Evolutionary conservation across 805 yeast species (phyloP).

Genomic region (Wickerhamomyces tratensis): DNA sequence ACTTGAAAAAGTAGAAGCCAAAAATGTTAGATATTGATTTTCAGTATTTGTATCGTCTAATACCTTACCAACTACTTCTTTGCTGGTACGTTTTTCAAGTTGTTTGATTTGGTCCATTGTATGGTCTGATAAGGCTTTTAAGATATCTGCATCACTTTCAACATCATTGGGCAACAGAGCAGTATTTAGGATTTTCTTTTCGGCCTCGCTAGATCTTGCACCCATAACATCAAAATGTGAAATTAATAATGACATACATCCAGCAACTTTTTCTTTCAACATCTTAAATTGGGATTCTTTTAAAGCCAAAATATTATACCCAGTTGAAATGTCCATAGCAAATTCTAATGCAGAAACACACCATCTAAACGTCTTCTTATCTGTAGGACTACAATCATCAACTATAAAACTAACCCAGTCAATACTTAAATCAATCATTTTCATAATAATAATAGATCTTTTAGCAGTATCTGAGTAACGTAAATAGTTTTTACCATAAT

Average conservation of each 20-base stretch:
- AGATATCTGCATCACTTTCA: slow-evolving; percentile 42
- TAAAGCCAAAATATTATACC: slow-evolving; percentile 77
- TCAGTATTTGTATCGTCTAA: slow-evolving; percentile 82
- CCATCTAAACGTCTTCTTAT: slow-evolving; percentile 88
- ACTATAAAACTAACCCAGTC: slow-evolving; percentile 91
- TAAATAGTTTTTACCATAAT: slow-evolving; percentile 67
- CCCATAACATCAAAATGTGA: slow-evolving; percentile 99
- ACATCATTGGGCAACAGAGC: slow-evolving; percentile 30
- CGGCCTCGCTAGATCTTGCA: slow-evolving; percentile 65
- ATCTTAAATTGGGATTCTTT: slow-evolving; percentile 65
- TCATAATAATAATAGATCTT: slow-evolving; percentile 59
- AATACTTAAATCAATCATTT: slow-evolving; percentile 64
- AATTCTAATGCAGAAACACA: slow-evolving; percentile 92
- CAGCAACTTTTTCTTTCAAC: slow-evolving; percentile 76
- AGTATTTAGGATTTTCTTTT: slow-evolving; percentile 39
- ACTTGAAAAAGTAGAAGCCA: slow-evolving; percentile 84
- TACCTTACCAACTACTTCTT: slow-evolving; percentile 67
- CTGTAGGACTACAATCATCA: slow-evolving; percentile 92
- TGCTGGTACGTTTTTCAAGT: slow-evolving; percentile 44
- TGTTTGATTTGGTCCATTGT: slow-evolving; percentile 55
- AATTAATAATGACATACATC: slow-evolving; percentile 86
- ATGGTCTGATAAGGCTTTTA: slow-evolving; percentile 53
- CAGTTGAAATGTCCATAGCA: slow-evolving; percentile 90
- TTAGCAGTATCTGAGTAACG: slow-evolving; percentile 53
- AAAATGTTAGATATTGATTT: slow-evolving; percentile 73